Evolutionary conservation across 2,329 filamentous ascomycete genomes (phyloP).

Genomic region (Paraconiothyrium brasiliense): DNA sequence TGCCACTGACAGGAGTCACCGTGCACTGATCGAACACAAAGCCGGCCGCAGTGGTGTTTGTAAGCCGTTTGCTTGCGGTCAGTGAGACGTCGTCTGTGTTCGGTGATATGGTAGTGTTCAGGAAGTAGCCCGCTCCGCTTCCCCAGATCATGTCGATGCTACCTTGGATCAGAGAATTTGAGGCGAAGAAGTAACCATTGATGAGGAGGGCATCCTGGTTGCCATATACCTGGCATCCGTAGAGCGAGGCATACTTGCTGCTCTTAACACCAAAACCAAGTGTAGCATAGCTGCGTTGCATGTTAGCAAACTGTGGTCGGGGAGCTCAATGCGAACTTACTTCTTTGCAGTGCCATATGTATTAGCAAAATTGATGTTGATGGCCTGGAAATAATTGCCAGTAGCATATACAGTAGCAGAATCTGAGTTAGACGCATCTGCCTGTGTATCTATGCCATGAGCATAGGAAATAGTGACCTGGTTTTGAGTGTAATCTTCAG

Average conservation of each 20-base stretch:
- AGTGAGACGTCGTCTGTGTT: constrained; percentile 49
- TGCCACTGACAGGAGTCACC: constrained; percentile 40
- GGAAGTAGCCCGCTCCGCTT: constrained; percentile 56
- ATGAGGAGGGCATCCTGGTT: constrained; percentile 53
- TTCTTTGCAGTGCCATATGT: constrained; percentile 42
- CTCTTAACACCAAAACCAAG: constrained; percentile 54
- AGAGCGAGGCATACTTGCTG: constrained; percentile 53
- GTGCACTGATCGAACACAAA: constrained; percentile 52
- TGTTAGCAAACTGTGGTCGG: background rate
- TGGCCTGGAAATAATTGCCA: constrained; percentile 52
- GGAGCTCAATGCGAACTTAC: background rate
- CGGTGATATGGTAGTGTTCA: constrained; percentile 48
- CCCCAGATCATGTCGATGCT: constrained; percentile 58
- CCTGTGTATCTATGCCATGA: constrained; percentile 51
- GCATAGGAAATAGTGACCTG: constrained; percentile 49
- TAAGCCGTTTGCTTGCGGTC: constrained; percentile 52
- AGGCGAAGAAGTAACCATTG: constrained; percentile 51
- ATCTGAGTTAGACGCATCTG: constrained; percentile 48
- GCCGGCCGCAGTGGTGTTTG: constrained; percentile 49
- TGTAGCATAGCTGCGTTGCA: constrained; percentile 48
- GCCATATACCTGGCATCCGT: constrained; percentile 50
- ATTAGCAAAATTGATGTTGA: constrained; percentile 55
- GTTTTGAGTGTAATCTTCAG: constrained; percentile 50
- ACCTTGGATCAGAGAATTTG: constrained; percentile 53
- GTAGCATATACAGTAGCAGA: constrained; percentile 53